Evolutionary conservation across 768 basidiomycete genomes (phyloP).

Genomic region (Gymnopilus junonius): DNA sequence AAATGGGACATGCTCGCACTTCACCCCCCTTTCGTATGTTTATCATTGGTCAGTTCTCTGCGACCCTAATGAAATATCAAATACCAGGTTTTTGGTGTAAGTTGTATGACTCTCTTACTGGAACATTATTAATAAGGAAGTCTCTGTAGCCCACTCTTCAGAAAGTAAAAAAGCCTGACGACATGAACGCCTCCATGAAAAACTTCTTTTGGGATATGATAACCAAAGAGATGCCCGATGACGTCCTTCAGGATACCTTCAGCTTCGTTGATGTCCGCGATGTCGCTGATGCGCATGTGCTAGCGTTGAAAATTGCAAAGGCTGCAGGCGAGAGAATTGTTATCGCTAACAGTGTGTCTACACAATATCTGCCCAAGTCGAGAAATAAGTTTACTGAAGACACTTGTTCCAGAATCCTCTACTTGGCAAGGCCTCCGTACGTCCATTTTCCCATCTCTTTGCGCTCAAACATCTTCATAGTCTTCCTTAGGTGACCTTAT

Average conservation of each 20-base stretch:
- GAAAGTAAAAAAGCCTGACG: conserved; percentile 35
- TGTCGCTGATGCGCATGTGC: conserved; percentile 56
- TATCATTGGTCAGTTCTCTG: neutral
- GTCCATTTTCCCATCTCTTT: neutral
- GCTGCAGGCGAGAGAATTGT: conserved; percentile 64
- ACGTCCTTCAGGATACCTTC: conserved; percentile 18
- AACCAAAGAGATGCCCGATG: conserved; percentile 18
- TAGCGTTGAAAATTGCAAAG: conserved; percentile 51
- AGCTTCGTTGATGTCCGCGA: conserved; percentile 57
- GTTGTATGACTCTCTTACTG: neutral
- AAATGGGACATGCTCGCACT: conserved; percentile 56
- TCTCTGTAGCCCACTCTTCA: conserved; percentile 36
- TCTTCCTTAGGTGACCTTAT: conserved; percentile 1
- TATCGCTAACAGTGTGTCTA: conserved; percentile 34
- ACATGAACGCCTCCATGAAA: neutral
- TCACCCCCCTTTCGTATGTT: conserved; percentile 46
- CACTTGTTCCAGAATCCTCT: neutral
- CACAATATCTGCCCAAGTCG: neutral
- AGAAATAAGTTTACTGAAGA: neutral
- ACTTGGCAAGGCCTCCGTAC: conserved; percentile 8
- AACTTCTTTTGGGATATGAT: conserved; percentile 30
- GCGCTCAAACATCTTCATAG: neutral
- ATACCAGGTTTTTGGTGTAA: conserved; percentile 11
- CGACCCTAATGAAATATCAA: neutral
- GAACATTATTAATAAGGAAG: conserved; percentile 37